A percentile compares a stretch with the other conserved stretches of the same genome.
These are phyloP conservation scores for Xylaria sp. DNA, from an alignment of 2,329 filamentous ascomycete genomes.

Conservation along the genomic window DNA sequence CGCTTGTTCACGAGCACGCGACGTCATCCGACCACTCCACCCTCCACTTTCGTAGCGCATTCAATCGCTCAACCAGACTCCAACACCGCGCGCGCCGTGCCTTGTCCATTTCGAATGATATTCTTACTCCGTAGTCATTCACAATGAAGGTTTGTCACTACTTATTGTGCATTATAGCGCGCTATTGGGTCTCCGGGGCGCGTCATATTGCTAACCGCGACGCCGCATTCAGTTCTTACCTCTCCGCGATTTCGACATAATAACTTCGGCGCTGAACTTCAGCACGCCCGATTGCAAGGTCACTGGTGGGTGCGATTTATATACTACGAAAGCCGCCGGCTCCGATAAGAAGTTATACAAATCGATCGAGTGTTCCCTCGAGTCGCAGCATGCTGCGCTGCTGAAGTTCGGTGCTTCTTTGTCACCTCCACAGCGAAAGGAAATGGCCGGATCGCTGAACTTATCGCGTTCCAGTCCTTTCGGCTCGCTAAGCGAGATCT, in stretches of 20 bases:
- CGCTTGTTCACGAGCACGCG: slow-evolving; percentile 17
- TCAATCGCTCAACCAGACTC: neutral
- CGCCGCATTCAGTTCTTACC: slow-evolving; percentile 75
- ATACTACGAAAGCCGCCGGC: slow-evolving; percentile 95
- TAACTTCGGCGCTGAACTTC: slow-evolving; percentile 93
- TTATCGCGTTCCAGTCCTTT: slow-evolving; percentile 90
- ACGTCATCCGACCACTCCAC: slow-evolving; percentile 30
- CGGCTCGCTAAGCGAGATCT: slow-evolving; percentile 84
- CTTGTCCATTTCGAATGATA: slow-evolving; percentile 1
- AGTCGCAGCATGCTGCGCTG: slow-evolving; percentile 87
- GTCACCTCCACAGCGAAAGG: slow-evolving; percentile 78
- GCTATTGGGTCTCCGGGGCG: neutral
- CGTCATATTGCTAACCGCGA: slow-evolving; percentile 9
- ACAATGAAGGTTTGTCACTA: slow-evolving; percentile 40
- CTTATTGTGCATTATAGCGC: neutral
- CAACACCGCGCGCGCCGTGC: slow-evolving; percentile 2
- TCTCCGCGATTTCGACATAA: slow-evolving; percentile 86
- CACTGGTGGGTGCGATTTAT: slow-evolving; percentile 91
- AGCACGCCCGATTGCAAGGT: slow-evolving; percentile 92
- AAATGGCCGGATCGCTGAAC: slow-evolving; percentile 71
- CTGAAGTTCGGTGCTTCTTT: slow-evolving; percentile 85
- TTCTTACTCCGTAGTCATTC: slow-evolving; percentile 6
- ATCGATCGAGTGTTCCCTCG: slow-evolving; percentile 88
- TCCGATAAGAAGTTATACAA: slow-evolving; percentile 97
- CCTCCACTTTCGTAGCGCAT: slow-evolving; percentile 16